A percentile compares a stretch with the other conserved stretches of the same genome.
Evolutionary conservation across 176 grass and related monocot genomes (phyloP).

Genomic region (Sorghum bicolor): Sorghum_bicolor_NCBIv3 NC_012872.2:72346501-72347000

Average conservation of each 20-base stretch:
- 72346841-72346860: conserved; percentile 79
- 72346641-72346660: background rate
- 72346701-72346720: conserved; percentile 65
- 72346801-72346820: conserved; percentile 72
- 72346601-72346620: conserved; percentile 47
- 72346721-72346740: conserved; percentile 74
- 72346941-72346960: background rate
- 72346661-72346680: conserved; percentile 43
- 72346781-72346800: conserved; percentile 58
- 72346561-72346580: background rate
- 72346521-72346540: background rate
- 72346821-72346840: conserved; percentile 77
- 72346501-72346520: background rate
- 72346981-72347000: conserved; percentile 34
- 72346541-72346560: background rate
- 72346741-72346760: conserved; percentile 67
- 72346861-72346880: conserved; percentile 71
- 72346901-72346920: conserved; percentile 77
- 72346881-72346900: conserved; percentile 52
- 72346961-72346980: background rate
- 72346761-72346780: conserved; percentile 81
- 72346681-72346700: conserved; percentile 71
- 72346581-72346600: conserved; percentile 49
- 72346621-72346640: background rate
- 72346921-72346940: conserved; percentile 69